Evolutionary conservation across 1,139 yeast species (phyloP).

Genomic region (Tardiomyces depauwii): DNA sequence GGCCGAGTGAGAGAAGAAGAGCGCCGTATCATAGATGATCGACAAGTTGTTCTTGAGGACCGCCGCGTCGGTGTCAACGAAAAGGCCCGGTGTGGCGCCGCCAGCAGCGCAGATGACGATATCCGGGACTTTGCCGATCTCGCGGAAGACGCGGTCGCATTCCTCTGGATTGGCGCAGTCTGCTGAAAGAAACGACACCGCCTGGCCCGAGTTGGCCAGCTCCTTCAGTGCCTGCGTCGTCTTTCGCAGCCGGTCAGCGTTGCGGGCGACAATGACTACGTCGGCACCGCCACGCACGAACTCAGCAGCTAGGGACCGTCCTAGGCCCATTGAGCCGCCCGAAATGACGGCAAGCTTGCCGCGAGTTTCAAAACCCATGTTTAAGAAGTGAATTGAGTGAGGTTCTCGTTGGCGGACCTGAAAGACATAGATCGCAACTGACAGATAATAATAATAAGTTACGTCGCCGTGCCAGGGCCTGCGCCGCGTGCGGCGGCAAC

Average conservation of each 20-base stretch:
- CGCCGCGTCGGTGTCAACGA: conserved; percentile 49
- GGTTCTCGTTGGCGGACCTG: too few species aligned
- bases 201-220: conserved; percentile 20
- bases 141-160: conserved; percentile 33
- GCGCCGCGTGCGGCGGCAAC: too few species aligned
- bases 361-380: conserved; percentile 5
- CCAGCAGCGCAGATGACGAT: conserved; percentile 83
- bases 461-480: too few species aligned
- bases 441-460: too few species aligned
- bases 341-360: conserved; percentile 56
- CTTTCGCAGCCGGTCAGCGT: conserved; percentile 40
- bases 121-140: conserved; percentile 40
- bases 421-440: too few species aligned
- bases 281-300: conserved; percentile 46
- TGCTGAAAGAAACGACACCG: conserved; percentile 40
- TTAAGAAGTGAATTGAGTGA: too few species aligned
- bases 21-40: conserved; percentile 63
- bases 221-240: conserved; percentile 38
- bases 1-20: conserved; percentile 55
- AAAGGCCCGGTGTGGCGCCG: conserved; percentile 67
- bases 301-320: conserved; percentile 62
- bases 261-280: conserved; percentile 69
- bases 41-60: conserved; percentile 53
- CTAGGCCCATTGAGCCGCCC: conserved; percentile 95
- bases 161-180: conserved; percentile 54